A percentile compares a stretch with the other conserved stretches of the same genome.
These are phyloP conservation scores for Silene uniflora DNA, from an alignment of 148 eudicot species.

Conservation along the genomic window DNA sequence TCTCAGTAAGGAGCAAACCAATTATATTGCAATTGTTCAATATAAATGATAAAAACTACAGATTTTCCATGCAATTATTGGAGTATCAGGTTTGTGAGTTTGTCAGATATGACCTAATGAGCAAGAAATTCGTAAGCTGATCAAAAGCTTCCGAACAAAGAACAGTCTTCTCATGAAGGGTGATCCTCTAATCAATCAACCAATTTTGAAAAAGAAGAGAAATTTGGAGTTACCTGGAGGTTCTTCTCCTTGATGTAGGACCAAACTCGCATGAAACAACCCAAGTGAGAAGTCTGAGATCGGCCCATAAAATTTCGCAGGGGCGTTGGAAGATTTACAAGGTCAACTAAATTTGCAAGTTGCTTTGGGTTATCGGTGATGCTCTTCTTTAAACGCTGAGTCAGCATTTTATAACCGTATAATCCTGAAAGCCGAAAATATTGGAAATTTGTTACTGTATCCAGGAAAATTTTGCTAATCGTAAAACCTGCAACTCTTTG, in stretches of 20 bases:
- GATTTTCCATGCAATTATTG: background rate
- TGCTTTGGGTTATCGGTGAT: constrained; percentile 74
- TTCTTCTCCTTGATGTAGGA: constrained; percentile 77
- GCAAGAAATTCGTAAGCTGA: background rate
- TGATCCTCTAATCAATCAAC: constrained; percentile 8
- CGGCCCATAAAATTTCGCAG: constrained; percentile 80
- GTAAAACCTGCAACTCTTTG: background rate
- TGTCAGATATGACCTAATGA: background rate
- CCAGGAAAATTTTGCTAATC: background rate
- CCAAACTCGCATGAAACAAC: constrained; percentile 85
- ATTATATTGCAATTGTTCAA: too few species aligned
- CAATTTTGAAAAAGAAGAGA: background rate
- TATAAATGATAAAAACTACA: background rate
- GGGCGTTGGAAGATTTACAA: constrained; percentile 76
- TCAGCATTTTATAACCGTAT: constrained; percentile 44
- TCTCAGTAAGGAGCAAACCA: background rate
- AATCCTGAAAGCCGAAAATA: constrained; percentile 3
- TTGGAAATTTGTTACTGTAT: background rate
- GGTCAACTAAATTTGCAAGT: constrained; percentile 73
- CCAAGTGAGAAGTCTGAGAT: constrained; percentile 74
- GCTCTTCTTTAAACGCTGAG: constrained; percentile 63
- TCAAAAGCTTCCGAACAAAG: constrained; percentile 1
- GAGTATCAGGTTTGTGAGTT: background rate
- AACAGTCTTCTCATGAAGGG: background rate
- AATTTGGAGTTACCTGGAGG: constrained; percentile 54